Evolutionary conservation across 2,329 filamentous ascomycete species (phyloP).

Genomic region (Stemphylium vesicarium): DNA sequence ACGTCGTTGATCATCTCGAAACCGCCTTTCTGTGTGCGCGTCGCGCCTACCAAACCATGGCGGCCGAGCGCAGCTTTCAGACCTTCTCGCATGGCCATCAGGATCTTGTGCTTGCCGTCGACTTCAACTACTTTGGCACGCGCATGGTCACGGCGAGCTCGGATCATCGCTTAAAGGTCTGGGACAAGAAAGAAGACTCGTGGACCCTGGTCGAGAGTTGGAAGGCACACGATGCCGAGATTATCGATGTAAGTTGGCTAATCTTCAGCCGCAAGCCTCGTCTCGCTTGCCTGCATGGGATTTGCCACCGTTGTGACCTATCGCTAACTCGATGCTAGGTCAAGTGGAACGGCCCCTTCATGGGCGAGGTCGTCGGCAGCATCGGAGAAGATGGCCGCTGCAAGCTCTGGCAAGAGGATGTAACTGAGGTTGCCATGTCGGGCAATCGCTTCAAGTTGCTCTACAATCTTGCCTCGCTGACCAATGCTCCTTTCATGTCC

Average conservation of each 20-base stretch:
- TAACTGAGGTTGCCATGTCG: constrained; percentile 73
- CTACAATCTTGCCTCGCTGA: constrained; percentile 67
- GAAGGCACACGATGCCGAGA: constrained; percentile 88
- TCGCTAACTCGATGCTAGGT: constrained; percentile 61
- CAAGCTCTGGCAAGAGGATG: constrained; percentile 92
- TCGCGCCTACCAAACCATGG: constrained; percentile 43
- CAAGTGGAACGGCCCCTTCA: constrained; percentile 90
- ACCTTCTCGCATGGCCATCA: constrained; percentile 77
- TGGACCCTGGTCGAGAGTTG: constrained; percentile 88
- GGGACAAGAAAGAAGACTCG: constrained; percentile 77
- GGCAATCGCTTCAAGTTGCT: constrained; percentile 82
- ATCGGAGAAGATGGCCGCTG: constrained; percentile 89
- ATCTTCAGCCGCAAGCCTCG: constrained; percentile 21
- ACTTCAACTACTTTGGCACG: constrained; percentile 91
- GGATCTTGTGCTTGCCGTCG: constrained; percentile 81
- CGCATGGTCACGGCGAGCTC: constrained; percentile 90
- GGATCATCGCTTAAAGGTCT: constrained; percentile 91
- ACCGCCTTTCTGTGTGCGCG: constrained; percentile 37
- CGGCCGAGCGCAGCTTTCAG: constrained; percentile 50
- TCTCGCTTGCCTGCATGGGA: constrained; percentile 25
- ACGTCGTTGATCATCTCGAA: constrained; percentile 36
- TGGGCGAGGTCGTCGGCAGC: constrained; percentile 86
- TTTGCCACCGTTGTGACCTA: constrained; percentile 22
- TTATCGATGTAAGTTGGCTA: constrained; percentile 72
- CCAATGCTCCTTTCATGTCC: constrained; percentile 73